phyloP scores from a whole-genome alignment of 2,329 filamentous ascomycete species.

The Venturia pyrina region DNA sequence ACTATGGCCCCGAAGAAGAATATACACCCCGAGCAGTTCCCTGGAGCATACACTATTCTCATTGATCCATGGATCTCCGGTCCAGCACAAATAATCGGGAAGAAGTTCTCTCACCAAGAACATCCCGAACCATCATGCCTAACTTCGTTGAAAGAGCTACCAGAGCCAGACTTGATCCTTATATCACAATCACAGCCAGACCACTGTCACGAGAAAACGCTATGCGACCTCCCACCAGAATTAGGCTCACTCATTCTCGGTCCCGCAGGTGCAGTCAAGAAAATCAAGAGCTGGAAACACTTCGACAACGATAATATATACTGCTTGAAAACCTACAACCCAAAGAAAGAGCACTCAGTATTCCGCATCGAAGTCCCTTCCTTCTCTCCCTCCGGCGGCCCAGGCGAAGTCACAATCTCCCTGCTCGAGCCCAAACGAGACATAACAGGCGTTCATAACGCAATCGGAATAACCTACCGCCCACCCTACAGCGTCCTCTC shows the following conservation, averaged over 20 bases:
- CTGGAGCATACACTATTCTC: constrained; percentile 53
- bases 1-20: constrained; percentile 30
- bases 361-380: constrained; percentile 43
- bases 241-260: constrained; percentile 55
- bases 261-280: constrained; percentile 52
- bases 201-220: constrained; percentile 60
- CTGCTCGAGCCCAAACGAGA: constrained; percentile 54
- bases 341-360: constrained; percentile 29
- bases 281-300: constrained; percentile 58
- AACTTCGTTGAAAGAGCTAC: constrained; percentile 44
- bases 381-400: constrained; percentile 39
- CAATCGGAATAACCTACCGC: constrained; percentile 62
- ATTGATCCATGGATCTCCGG: constrained; percentile 63
- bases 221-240: constrained; percentile 50
- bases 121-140: constrained; percentile 38
- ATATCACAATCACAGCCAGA: constrained; percentile 55
- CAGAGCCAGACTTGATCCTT: constrained; percentile 45
- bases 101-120: constrained; percentile 41
- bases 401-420: constrained; percentile 62
- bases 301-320: constrained; percentile 45
- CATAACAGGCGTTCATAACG: constrained; percentile 48
- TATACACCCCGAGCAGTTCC: constrained; percentile 24
- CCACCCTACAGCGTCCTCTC: constrained; percentile 39
- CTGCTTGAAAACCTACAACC: constrained; percentile 32
- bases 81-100: constrained; percentile 49